Evolutionary conservation across 805 yeast genomes (phyloP), one percentile per base, ranked within the genome.

Genomic region (Saccharomycopsis microspora): DNA sequence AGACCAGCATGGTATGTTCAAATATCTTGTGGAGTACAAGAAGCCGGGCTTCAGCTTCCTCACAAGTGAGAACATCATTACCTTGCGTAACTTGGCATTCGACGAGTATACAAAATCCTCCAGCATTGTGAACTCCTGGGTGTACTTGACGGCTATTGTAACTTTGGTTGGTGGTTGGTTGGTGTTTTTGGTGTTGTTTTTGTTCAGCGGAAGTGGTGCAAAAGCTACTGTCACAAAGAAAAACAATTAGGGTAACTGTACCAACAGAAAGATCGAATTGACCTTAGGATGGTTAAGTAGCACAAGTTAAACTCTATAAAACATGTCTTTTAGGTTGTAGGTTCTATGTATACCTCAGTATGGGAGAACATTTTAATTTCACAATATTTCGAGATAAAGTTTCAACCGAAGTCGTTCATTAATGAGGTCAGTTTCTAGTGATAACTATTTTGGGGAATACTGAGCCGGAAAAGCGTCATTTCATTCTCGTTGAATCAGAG

Each of bases 1-100:
- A 28, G 97, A 90, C 64, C 96, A 88, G 59, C 96, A 93, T 64
- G 99, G 99, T 49, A 84, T 93, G 75, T 93, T 88, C 68, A 85
- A 96, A 2, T 88, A 85, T 62, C 72, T 73, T 52, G 71, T 84
- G 42, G 82, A 84, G 57, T 89, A 89, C 69, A 75, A 75, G 62
- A 79, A 95, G 60, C 69, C 76, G 9, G 97, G 97, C 4, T 71
- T 72, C 57, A 71, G 85, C 29, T 88, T 71, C 63, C 61, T 90
- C 46, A 70, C 70, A 31, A 85, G 82, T 57, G 72, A 75, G 52
- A 72, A 73, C 47, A 79, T 83, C 19, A 86, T 87, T 46, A 80
- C 97, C 2, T 80, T 93, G 42, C 80, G 97, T 64, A 97, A 93
- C 64, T 74, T 85, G 58, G 97, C 97, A 51, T 90, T 89, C 63